Conservation (phyloP, 495 filamentous ascomycete genomes). For the Trichoderma virens region DNA sequence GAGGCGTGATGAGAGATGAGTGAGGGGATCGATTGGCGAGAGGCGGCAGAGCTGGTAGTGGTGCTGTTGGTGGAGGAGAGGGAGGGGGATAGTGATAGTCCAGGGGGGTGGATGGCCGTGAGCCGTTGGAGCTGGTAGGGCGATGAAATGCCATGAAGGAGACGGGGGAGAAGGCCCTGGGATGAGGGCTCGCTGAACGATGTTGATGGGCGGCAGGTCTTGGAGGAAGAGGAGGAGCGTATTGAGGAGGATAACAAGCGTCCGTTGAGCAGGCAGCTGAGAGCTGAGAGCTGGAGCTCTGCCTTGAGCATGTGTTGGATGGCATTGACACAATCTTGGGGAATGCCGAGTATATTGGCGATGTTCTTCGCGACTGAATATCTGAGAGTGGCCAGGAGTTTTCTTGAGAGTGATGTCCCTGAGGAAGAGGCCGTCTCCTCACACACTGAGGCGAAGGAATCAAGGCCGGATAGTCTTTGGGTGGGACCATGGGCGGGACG, state of each 20-base stretch:
- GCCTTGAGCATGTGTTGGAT: neutral
- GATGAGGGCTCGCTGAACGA: neutral
- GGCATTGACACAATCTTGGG: constrained; percentile 4
- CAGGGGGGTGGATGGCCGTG: neutral
- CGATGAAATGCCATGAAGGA: neutral
- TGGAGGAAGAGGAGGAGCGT: neutral
- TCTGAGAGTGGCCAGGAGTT: constrained; percentile 10
- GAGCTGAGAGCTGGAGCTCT: neutral
- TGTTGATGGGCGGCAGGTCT: neutral
- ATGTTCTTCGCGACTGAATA: neutral
- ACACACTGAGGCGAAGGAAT: neutral
- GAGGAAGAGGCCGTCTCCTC: neutral
- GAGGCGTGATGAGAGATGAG: neutral
- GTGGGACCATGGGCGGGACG: neutral
- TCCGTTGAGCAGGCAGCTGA: neutral
- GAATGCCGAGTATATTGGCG: constrained; percentile 10
- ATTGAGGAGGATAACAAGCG: neutral
- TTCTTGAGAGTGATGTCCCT: neutral
- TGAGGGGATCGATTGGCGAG: neutral
- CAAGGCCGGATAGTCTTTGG: constrained; percentile 9
- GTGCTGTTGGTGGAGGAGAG: neutral
- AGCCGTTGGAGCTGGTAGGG: neutral
- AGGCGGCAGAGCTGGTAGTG: neutral
- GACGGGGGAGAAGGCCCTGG: neutral
- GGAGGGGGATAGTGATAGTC: neutral